phyloP scores from a whole-genome alignment of 306 rosid genomes.

The Abrus pulchellus region DNA sequence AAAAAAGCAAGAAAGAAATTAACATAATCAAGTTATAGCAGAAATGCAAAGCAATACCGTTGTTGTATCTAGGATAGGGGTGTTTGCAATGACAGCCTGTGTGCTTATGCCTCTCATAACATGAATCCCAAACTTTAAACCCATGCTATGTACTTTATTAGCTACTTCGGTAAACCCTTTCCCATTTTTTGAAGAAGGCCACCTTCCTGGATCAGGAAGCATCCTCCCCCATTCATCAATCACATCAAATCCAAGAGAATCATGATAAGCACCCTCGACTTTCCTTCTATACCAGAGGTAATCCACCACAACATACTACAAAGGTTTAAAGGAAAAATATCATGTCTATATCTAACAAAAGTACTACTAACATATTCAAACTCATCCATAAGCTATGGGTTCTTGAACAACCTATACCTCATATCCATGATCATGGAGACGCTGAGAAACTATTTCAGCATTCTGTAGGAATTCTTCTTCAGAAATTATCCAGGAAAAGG shows the following conservation, averaged over 20 bases:
- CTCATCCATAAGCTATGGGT: neutral
- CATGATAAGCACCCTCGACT: constrained; percentile 72
- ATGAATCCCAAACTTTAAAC: constrained; percentile 96
- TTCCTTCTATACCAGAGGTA: constrained; percentile 92
- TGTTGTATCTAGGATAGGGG: constrained; percentile 78
- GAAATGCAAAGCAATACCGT: constrained; percentile 61
- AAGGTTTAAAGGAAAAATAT: constrained; percentile 45
- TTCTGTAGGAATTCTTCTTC: constrained; percentile 77
- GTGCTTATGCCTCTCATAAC: constrained; percentile 97
- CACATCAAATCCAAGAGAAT: constrained; percentile 90
- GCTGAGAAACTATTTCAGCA: constrained; percentile 61
- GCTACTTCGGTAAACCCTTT: constrained; percentile 81
- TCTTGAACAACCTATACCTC: constrained; percentile 49
- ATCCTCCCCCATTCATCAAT: constrained; percentile 97
- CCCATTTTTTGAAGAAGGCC: constrained; percentile 88
- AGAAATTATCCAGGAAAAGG: constrained; percentile 84
- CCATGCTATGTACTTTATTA: constrained; percentile 75
- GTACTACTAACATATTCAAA: constrained; percentile 25
- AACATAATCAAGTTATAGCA: constrained; percentile 34
- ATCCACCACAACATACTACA: constrained; percentile 95
- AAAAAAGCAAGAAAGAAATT: constrained; percentile 1
- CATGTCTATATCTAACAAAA: constrained; percentile 25
- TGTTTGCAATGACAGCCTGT: constrained; percentile 85
- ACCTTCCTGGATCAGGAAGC: constrained; percentile 83
- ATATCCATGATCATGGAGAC: constrained; percentile 55